Percentiles rank a stretch among this genome's conserved stretches.
phyloP scores from a whole-genome alignment of 2,329 filamentous ascomycete species.

The Paracorniculantispora psalliotae region DNA sequence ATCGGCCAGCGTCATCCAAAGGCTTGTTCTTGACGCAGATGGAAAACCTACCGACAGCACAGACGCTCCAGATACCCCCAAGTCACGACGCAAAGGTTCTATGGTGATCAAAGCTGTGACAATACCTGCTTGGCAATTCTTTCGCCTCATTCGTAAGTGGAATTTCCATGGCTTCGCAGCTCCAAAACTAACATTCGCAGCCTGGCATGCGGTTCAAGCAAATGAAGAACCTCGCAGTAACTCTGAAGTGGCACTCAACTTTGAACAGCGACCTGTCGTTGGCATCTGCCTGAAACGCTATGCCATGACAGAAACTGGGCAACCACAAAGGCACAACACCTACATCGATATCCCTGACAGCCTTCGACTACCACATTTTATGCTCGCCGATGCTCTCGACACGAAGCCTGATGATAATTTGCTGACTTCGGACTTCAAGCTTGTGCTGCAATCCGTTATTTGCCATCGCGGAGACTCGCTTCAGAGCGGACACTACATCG shows the following conservation, averaged over 20 bases:
- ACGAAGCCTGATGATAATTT: conserved; percentile 53
- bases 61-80: conserved; percentile 36
- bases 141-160: conserved; percentile 77
- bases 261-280: conserved; percentile 78
- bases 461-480: conserved; percentile 85
- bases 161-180: not conserved
- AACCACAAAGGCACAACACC: conserved; percentile 68
- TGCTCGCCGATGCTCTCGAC: conserved; percentile 67
- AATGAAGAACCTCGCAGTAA: conserved; percentile 57
- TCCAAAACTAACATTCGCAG: conserved; percentile 40
- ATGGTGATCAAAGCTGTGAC: conserved; percentile 72
- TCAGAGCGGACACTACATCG: conserved; percentile 86
- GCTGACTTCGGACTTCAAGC: conserved; percentile 85
- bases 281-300: conserved; percentile 94
- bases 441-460: conserved; percentile 84
- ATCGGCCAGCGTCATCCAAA: conserved; percentile 58
- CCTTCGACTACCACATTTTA: conserved; percentile 84
- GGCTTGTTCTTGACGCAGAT: conserved; percentile 50
- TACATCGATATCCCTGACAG: conserved; percentile 82
- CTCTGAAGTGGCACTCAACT: conserved; percentile 81
- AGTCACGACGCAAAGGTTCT: conserved; percentile 41
- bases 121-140: conserved; percentile 97
- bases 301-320: conserved; percentile 60
- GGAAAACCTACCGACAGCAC: conserved; percentile 40
- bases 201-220: conserved; percentile 70